Percentiles rank a stretch among this genome's conserved stretches.
Conservation (phyloP, 2,329 filamentous ascomycete species). For the Fusarium camptoceras region DNA sequence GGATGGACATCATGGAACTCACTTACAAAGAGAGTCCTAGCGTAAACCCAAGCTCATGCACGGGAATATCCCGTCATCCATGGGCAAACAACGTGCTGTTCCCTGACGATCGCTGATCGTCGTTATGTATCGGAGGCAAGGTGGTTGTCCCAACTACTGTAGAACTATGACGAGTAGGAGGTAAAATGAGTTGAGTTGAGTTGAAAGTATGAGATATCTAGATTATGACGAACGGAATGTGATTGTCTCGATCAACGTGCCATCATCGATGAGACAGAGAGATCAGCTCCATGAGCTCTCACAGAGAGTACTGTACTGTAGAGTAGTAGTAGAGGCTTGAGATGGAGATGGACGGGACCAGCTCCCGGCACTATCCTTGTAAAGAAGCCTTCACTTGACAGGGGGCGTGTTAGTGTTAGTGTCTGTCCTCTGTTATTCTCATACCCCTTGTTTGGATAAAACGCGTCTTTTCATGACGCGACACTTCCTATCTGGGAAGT, state of each 20-base stretch:
- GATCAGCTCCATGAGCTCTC: conserved; percentile 16
- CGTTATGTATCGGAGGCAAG: conserved; percentile 16
- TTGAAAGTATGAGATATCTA: not conserved
- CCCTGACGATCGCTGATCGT: conserved; percentile 34
- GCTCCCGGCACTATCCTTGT: conserved; percentile 41
- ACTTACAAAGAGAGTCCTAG: conserved; percentile 21
- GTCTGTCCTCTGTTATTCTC: conserved; percentile 19
- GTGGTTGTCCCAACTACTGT: conserved; percentile 30
- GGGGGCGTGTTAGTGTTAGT: conserved; percentile 24
- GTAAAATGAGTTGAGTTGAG: conserved; percentile 7
- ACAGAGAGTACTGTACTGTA: not conserved
- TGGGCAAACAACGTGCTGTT: conserved; percentile 23
- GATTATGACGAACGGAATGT: conserved; percentile 41
- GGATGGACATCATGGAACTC: conserved; percentile 13
- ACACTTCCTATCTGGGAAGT: conserved; percentile 47
- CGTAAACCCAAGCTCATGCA: conserved; percentile 8
- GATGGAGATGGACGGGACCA: conserved; percentile 35
- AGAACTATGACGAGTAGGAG: conserved; percentile 6
- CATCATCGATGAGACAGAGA: conserved; percentile 36
- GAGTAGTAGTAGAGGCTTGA: conserved; percentile 20
- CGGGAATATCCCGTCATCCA: conserved; percentile 20
- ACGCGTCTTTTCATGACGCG: conserved; percentile 51
- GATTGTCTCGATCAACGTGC: conserved; percentile 37
- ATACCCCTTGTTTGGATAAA: conserved; percentile 42
- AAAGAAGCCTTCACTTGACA: conserved; percentile 22